Evolutionary conservation across 2,329 filamentous ascomycete species (phyloP).

Genomic region (Neopestalotiopsis rosae): DNA sequence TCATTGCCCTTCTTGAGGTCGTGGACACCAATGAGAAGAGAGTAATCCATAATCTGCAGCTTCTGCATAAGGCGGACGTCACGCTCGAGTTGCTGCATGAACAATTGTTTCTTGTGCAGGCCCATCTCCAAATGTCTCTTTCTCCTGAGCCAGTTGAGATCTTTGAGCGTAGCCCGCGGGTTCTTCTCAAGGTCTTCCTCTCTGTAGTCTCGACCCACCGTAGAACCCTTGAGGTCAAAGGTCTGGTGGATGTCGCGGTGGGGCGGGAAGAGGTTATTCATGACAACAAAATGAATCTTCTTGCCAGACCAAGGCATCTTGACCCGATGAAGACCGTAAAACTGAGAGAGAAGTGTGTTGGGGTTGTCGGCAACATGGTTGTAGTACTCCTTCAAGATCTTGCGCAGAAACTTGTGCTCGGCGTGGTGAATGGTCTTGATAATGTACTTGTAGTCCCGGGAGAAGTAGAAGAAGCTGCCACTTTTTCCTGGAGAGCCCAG

Average conservation of each 20-base stretch:
- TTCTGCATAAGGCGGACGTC: conserved; percentile 88
- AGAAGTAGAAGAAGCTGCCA: conserved; percentile 99
- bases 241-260: conserved; percentile 97
- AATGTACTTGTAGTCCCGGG: conserved; percentile 99
- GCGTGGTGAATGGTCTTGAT: conserved; percentile 99
- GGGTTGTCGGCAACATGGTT: conserved; percentile 90
- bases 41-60: conserved; percentile 98
- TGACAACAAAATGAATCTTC: conserved; percentile 99
- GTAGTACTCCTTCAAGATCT: conserved; percentile 90
- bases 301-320: conserved; percentile 93
- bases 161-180: conserved; percentile 91
- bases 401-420: conserved; percentile 87
- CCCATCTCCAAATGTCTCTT: conserved; percentile 88
- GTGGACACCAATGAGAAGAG: conserved; percentile 91
- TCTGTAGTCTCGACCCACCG: conserved; percentile 86
- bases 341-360: conserved; percentile 95
- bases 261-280: conserved; percentile 99
- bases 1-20: conserved; percentile 91
- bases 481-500: conserved; percentile 97
- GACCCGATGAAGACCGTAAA: conserved; percentile 95
- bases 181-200: conserved; percentile 90
- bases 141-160: conserved; percentile 92
- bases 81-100: conserved; percentile 85
- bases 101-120: conserved; percentile 83
- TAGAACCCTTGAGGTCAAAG: conserved; percentile 96